Evolutionary conservation across 2,329 filamentous ascomycete species (phyloP), one percentile per base, ranked within the genome.

Genomic region (Trichoderma atrobrunneum): DNA sequence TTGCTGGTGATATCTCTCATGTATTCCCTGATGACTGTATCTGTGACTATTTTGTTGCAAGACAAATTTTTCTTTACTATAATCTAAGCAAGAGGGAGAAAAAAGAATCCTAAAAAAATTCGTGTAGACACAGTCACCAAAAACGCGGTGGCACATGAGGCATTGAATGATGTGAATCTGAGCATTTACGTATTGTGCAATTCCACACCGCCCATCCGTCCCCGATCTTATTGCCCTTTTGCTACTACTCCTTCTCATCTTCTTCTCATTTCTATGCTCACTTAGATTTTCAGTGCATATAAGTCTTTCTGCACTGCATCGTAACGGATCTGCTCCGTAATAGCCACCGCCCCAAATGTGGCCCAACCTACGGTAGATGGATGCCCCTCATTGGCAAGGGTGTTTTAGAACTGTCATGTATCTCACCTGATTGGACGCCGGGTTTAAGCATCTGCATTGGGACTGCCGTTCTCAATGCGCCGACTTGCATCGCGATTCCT

Each of bases 331-430:
- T 56, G 48, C 63, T 54, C 43, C 64, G 39, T 43, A 43, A 26
- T 39, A 57, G 60, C 32, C 8, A 21, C 34, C 16, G 10, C 12
- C 18, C 57, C 32, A 34, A 28, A 28, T 30, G 32, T 32, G 60
- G 24, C 34, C 32, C 34, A 24, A 32, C 32, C 12, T 26, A 28
- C 18, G 56, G n/a, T 56, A 28, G 65, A 43, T 61, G 21, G 54
- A 18, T 59, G 65, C 56, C 65, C 54, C 65, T 69, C 65, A 34
- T 60, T 12, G 32, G 62, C 62, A 71, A 71, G 60, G 62, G 48
- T 56, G 34, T n/a, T 57, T 59, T 67, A 56, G 34, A 68, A 57
- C 70, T 71, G 60, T 71, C 62, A 71, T 71, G 16, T 71, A 71
- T 48, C 62, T 51, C 62, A 59, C 32, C 62, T 71, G 51, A 71